Percentiles rank a stretch among this genome's conserved stretches.
phyloP scores from a whole-genome alignment of 495 filamentous ascomycete species.

The Baudoinia panamericana region DNA sequence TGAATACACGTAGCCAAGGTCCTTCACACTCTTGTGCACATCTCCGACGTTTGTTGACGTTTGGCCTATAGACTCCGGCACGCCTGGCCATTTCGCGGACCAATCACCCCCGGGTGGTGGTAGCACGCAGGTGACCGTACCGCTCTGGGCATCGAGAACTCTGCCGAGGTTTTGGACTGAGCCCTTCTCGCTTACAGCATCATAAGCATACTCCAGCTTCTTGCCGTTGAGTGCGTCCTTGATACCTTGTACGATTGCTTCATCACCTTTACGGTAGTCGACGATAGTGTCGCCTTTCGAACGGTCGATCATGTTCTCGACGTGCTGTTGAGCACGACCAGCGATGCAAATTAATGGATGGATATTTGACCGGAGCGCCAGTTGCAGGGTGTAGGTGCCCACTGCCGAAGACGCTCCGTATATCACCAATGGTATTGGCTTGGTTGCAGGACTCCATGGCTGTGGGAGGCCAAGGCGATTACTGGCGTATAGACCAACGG shows the following conservation, averaged over 20 bases:
- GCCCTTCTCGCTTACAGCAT: constrained; percentile 46
- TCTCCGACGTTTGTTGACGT: constrained; percentile 34
- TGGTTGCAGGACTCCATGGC: constrained; percentile 42
- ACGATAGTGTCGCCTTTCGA: constrained; percentile 55
- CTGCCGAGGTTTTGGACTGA: constrained; percentile 36
- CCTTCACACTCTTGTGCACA: constrained; percentile 37
- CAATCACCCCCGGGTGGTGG: constrained; percentile 18
- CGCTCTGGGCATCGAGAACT: constrained; percentile 33
- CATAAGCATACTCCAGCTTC: constrained; percentile 38
- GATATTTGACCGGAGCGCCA: constrained; percentile 53
- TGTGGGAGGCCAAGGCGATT: constrained; percentile 44
- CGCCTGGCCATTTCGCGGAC: constrained; percentile 18
- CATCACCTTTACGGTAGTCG: constrained; percentile 55
- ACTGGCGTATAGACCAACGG: constrained; percentile 44
- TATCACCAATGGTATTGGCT: constrained; percentile 43
- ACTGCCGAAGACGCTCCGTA: constrained; percentile 58
- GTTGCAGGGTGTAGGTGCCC: constrained; percentile 54
- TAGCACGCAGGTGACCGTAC: constrained; percentile 45
- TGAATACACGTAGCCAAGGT: constrained; percentile 39
- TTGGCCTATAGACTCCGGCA: constrained; percentile 21
- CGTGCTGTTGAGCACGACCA: constrained; percentile 42
- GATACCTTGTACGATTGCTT: constrained; percentile 39
- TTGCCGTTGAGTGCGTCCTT: constrained; percentile 33
- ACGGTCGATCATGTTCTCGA: constrained; percentile 46
- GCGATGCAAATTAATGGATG: constrained; percentile 63